phyloP scores from a whole-genome alignment of 192 early-diverging fungal species.

The Fimicolochytrium jonesii region DNA sequence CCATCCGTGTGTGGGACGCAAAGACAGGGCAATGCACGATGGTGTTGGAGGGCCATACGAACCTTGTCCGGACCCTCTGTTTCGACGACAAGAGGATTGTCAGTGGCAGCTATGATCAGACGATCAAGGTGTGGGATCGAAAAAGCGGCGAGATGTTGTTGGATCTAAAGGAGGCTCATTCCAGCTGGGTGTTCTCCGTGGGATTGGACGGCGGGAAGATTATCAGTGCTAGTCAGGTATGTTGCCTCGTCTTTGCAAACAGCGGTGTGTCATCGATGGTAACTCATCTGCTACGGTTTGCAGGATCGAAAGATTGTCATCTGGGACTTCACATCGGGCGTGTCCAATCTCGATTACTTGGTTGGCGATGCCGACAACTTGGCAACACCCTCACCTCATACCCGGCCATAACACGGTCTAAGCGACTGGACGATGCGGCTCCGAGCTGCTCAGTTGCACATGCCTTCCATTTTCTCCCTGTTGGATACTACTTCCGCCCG shows the following conservation, averaged over 20 bases:
- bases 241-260: background rate
- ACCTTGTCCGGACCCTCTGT: constrained; percentile 87
- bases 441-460: no score
- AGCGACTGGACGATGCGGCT: no score
- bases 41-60: constrained; percentile 66
- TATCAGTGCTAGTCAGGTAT: constrained; percentile 68
- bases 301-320: constrained; percentile 50
- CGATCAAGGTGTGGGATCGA: constrained; percentile 92
- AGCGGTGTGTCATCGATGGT: background rate
- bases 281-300: background rate
- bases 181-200: constrained; percentile 97
- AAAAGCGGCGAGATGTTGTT: constrained; percentile 69
- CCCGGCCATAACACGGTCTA: no score
- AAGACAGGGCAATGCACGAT: constrained; percentile 30
- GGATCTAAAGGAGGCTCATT: constrained; percentile 70
- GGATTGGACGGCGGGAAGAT: constrained; percentile 79
- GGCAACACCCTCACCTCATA: no score
- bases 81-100: constrained; percentile 80
- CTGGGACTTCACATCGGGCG: no score
- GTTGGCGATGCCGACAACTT: no score
- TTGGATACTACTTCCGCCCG: no score
- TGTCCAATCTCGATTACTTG: no score
- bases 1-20: constrained; percentile 45
- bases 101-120: constrained; percentile 89
- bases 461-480: no score